Evolutionary conservation across 2,329 filamentous ascomycete genomes (phyloP), one percentile per base, ranked within the genome.

Genomic region (Colletotrichum agaves): DNA sequence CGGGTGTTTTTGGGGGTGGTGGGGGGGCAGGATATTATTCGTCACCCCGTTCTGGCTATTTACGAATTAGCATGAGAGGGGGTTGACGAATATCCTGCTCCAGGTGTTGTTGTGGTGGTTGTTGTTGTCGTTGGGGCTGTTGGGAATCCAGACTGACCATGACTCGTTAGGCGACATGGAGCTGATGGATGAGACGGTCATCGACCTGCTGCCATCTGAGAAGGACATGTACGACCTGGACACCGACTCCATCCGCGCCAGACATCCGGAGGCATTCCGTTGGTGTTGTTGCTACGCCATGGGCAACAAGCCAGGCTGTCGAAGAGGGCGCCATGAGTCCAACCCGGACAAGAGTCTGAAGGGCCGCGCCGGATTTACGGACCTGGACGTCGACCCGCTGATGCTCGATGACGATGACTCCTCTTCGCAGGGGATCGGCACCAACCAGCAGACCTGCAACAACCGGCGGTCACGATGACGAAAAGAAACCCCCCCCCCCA

Each of bases 331-430:
- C 3, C 69, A 71, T 44, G 69, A 71, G 50, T 61, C 63, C 44
- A 70, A 71, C 47, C 69, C 69, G 15, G 69, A 71, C 33, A 59
- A 44, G 49, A 69, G 67, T 23, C 52, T 31, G 31, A 69, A 70
- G 56, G 69, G 69, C 27, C 69, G 69, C 21, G 69, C 62, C 35
- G 67, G 47, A 23, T 56, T 69, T 27, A 56, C 53, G 15, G 69
- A 67, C 17, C 65, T 55, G 10, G 65, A 68, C 1, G 64, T 63
- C 52, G 64, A 67, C 23, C 61, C 64, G n/a, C 19, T 67, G 19
- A 15, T 52, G 44, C 64, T 67, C 37, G 64, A 50, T n/a, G 47
- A 58, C 19, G 50, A 67, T 10, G 44, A 57, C 37, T 17, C 44
- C 2, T 37, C 49, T 35, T 62, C 59, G 27, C 60, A 44, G 13